Evolutionary conservation across 2,329 filamentous ascomycete species (phyloP), one percentile per base, ranked within the genome.

Genomic region (Lasiodiplodia hormozganensis): DNA sequence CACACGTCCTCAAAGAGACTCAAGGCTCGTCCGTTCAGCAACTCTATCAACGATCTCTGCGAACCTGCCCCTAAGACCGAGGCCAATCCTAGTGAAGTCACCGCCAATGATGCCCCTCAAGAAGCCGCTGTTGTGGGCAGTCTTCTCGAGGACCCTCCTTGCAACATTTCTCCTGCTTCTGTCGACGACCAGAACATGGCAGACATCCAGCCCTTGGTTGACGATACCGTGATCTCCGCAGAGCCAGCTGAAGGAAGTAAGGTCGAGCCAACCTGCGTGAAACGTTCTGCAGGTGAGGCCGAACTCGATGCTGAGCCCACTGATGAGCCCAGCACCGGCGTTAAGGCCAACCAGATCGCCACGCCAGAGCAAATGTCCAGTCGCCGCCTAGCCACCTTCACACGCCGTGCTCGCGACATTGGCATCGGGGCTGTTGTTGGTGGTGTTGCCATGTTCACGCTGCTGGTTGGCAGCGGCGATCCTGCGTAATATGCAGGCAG

Each of bases 21-120:
- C 60, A 64, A 64, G 47, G 2, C 60, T 52, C 60, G 60, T 34
- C 60, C 60, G 10, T 64, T 64, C 60, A 52, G 60, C 18, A 64
- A 64, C 21, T 64, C 60, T 14, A 64, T 64, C 60, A 64, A 64
- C 31, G 60, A 64, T 10, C 60, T 64, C n/a, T 64, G 60, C 31
- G 60, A 64, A 31, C 60, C 60, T n/a, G 47, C 47, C 12, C 60
- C 60, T 38, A 31, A 51, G 12, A 49, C n/a, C 21, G 60, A 64
- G 12, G 25, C 31, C 34, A 23, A 28, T 38, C 2, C n/a, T 25
- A 11, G 25, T n/a, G 60, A 34, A n/a, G 28, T 5, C 28, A n/a
- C 18, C 3, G n/a, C 16, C 6, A 4, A 21, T 25, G 23, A 14
- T 25, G 36, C 3, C 18, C 10, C 25, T 4, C 11, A 34, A 18